Conservation (phyloP, 306 rosid genomes). For the Prunus fruticosa region DNA sequence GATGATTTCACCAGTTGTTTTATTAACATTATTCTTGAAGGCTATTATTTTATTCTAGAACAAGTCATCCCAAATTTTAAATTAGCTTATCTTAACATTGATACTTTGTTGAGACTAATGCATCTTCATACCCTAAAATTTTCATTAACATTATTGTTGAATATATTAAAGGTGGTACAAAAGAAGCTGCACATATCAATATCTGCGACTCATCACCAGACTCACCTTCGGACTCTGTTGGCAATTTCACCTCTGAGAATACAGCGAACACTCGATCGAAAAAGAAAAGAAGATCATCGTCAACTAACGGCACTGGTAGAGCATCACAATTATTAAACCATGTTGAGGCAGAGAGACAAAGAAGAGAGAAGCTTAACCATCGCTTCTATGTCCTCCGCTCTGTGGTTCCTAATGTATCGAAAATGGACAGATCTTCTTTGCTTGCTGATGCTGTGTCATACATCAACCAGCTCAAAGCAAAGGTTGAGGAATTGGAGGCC, state of each 20-base stretch:
- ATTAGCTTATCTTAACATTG: too few relatives aligned
- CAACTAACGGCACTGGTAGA: not conserved
- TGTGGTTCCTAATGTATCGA: constrained; percentile 48
- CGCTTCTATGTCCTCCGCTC: constrained; percentile 54
- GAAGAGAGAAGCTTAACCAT: constrained; percentile 40
- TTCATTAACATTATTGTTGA: not conserved
- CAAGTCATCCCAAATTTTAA: too few relatives aligned
- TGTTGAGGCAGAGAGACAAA: constrained; percentile 52
- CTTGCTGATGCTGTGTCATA: constrained; percentile 41
- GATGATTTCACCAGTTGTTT: too few relatives aligned
- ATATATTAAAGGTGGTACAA: not conserved
- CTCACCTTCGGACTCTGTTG: not conserved
- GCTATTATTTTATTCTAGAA: too few relatives aligned
- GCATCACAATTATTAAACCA: constrained; percentile 14
- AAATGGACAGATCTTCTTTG: constrained; percentile 55
- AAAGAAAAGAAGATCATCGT: not conserved
- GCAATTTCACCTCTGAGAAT: not conserved
- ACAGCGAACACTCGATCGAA: not conserved
- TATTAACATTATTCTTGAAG: accelerated
- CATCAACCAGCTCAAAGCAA: constrained; percentile 42
- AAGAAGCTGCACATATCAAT: not conserved
- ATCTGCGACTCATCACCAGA: not conserved
- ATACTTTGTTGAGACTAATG: too few relatives aligned
- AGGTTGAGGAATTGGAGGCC: constrained; percentile 17
- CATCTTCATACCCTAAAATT: too few relatives aligned